These are phyloP conservation scores for Dittrichia graveolens DNA, from an alignment of 129 eudicot genomes.

Conservation along the genomic window DNA sequence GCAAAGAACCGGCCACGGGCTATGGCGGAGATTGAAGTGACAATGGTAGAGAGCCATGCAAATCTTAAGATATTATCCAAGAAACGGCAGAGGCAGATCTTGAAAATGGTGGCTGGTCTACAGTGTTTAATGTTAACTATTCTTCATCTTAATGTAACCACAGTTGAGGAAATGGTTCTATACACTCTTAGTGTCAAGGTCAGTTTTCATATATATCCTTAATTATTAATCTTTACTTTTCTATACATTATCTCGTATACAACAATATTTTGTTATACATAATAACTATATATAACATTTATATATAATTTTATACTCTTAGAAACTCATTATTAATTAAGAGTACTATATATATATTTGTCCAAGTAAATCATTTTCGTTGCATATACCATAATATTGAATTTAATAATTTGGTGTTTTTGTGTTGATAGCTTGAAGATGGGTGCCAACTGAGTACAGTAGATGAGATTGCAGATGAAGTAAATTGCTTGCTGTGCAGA, in stretches of 20 bases:
- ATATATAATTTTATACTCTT: too few relatives aligned
- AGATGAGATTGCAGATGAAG: constrained; percentile 65
- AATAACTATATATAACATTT: too few relatives aligned
- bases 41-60: constrained; percentile 73
- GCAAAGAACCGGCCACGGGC: constrained; percentile 32
- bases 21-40: constrained; percentile 66
- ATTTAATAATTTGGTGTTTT: constrained; percentile 13
- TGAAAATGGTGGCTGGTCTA: constrained; percentile 57
- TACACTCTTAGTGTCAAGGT: constrained; percentile 72
- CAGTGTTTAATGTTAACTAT: constrained; percentile 58
- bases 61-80: constrained; percentile 60
- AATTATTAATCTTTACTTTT: not conserved
- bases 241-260: too few relatives aligned
- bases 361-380: too few relatives aligned
- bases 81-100: constrained; percentile 59
- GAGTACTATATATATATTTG: too few relatives aligned
- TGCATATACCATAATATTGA: too few relatives aligned
- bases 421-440: constrained; percentile 56
- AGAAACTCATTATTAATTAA: too few relatives aligned
- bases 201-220: not conserved
- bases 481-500: constrained; percentile 53
- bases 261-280: too few relatives aligned
- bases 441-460: constrained; percentile 66
- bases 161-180: constrained; percentile 58
- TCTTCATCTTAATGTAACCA: constrained; percentile 71